These are phyloP conservation scores for Kingdonia uniflora DNA, from an alignment of 164 flowering plant species.

Conservation along the genomic window DNA sequence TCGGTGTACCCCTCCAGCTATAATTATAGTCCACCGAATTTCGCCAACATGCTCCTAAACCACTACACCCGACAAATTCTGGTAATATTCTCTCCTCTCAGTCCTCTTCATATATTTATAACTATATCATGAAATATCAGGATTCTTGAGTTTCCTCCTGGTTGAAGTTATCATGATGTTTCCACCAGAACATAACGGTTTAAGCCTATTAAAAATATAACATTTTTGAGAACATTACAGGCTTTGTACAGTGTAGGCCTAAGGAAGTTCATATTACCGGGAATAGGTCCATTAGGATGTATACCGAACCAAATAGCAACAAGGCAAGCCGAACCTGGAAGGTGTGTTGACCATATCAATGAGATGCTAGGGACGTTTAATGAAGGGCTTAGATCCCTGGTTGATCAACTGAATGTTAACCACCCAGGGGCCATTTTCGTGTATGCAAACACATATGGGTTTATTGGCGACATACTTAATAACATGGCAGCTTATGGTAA, in stretches of 20 bases:
- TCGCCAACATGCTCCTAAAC: constrained; percentile 49
- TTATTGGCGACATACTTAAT: constrained; percentile 58
- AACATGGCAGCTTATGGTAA: constrained; percentile 51
- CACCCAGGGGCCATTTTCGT: constrained; percentile 50
- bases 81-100: constrained; percentile 20
- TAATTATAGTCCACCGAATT: constrained; percentile 33
- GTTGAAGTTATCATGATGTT: no score
- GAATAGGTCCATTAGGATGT: constrained; percentile 37
- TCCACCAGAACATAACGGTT: no score
- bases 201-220: no score
- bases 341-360: constrained; percentile 55
- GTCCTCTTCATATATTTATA: no score
- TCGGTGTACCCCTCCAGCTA: constrained; percentile 36
- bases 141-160: no score
- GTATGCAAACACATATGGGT: constrained; percentile 45
- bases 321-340: constrained; percentile 33
- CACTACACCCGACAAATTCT: constrained; percentile 42
- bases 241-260: constrained; percentile 61
- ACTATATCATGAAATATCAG: no score
- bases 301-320: constrained; percentile 36
- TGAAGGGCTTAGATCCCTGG: constrained; percentile 44
- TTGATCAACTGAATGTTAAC: constrained; percentile 35
- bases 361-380: constrained; percentile 55
- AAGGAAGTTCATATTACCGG: constrained; percentile 57
- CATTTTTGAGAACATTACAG: no score